Conservation (phyloP, 371 early-diverging fungal species). For the Mucor irregularis region DNA sequence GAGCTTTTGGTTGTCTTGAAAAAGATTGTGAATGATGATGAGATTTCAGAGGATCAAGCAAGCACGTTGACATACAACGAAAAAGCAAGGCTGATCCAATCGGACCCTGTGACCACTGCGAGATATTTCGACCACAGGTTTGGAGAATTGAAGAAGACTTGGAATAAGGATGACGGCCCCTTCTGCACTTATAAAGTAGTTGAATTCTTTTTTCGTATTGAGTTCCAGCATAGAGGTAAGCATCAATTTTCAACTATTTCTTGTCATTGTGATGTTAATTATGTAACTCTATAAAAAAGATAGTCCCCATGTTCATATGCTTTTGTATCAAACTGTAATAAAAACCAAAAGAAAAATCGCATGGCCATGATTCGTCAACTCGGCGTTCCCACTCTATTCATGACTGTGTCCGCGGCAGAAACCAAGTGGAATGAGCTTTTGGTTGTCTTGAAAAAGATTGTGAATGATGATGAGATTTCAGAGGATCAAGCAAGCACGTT, state of each 20-base stretch:
- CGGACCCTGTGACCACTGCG: conserved; percentile 4
- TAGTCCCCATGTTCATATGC: neutral
- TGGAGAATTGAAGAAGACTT: neutral
- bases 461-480: neutral
- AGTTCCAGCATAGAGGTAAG: conserved; percentile 10
- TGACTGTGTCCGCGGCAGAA: conserved; percentile 7
- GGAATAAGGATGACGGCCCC: conserved; percentile 2
- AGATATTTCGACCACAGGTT: conserved; percentile 7
- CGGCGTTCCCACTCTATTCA: conserved; percentile 2
- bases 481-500: neutral
- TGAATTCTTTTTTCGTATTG: conserved; percentile 1
- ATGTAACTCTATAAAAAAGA: too few species aligned
- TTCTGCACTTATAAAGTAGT: neutral
- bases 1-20: conserved; percentile 2
- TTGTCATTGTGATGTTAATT: too few species aligned
- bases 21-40: neutral
- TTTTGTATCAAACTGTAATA: conserved; percentile 5
- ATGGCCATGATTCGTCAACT: conserved; percentile 12
- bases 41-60: neutral
- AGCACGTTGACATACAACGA: neutral
- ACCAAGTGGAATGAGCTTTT: conserved; percentile 7
- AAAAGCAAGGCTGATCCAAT: conserved; percentile 4
- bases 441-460: neutral
- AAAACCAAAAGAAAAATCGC: neutral
- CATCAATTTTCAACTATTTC: too few species aligned